Percentiles rank a stretch among this genome's conserved stretches.
These are phyloP conservation scores for Colletotrichum orbiculare DNA, from an alignment of 2,329 filamentous ascomycete genomes.

Conservation along the genomic window DNA sequence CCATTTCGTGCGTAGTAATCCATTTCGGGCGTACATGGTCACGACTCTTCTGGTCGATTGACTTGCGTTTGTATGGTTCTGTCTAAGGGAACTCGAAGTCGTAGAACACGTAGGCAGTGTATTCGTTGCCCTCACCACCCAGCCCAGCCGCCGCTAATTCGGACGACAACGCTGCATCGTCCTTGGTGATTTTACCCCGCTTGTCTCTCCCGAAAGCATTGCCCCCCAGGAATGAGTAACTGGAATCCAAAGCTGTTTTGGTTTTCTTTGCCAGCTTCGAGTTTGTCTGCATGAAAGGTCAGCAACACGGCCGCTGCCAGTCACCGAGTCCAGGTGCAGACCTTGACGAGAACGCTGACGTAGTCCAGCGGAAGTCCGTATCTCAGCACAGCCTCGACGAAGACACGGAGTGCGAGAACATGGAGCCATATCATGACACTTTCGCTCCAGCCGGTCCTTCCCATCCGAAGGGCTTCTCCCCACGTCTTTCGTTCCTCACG, in stretches of 20 bases:
- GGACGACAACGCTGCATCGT: slow-evolving; percentile 81
- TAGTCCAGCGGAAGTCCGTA: slow-evolving; percentile 94
- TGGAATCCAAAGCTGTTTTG: slow-evolving; percentile 80
- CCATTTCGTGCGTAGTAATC: too few relatives aligned
- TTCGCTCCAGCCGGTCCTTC: slow-evolving; percentile 94
- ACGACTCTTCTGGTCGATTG: neutral
- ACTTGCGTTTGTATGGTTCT: neutral
- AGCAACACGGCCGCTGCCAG: neutral
- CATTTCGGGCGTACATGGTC: too few relatives aligned
- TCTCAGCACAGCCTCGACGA: slow-evolving; percentile 96
- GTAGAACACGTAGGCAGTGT: slow-evolving; percentile 97
- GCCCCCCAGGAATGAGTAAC: slow-evolving; percentile 91
- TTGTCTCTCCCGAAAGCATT: slow-evolving; percentile 96
- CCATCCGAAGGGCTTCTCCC: slow-evolving; percentile 89
- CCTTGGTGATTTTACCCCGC: slow-evolving; percentile 90
- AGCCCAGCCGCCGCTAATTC: slow-evolving; percentile 85
- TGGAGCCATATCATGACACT: slow-evolving; percentile 97
- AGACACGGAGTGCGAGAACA: slow-evolving; percentile 88
- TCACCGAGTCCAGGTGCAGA: slow-evolving; percentile 55
- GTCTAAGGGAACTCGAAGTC: slow-evolving; percentile 80
- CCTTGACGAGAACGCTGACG: slow-evolving; percentile 85
- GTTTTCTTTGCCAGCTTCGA: slow-evolving; percentile 85
- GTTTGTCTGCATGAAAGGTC: slow-evolving; percentile 71
- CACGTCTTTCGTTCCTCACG: slow-evolving; percentile 92
- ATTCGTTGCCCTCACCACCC: slow-evolving; percentile 79